Evolutionary conservation across 352 stramenopile genomes (phyloP).

Genomic region (Phytophthora crassamura): DNA sequence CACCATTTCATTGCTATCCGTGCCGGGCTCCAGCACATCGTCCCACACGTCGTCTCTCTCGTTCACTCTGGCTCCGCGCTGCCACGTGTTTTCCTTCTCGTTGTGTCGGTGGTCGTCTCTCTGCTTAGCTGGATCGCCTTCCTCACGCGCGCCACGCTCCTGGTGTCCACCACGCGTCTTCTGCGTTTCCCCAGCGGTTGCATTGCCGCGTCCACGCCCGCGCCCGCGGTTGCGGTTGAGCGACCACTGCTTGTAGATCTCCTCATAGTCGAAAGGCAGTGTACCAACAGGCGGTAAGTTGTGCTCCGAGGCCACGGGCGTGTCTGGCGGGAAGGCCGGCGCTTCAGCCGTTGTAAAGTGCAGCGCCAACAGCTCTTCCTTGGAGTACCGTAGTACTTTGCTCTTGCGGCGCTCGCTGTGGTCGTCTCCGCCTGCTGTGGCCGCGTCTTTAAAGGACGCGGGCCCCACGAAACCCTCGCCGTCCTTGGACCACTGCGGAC

Average conservation of each 20-base stretch:
- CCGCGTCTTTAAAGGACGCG: conserved; percentile 49
- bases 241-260: conserved; percentile 90
- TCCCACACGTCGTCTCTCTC: conserved; percentile 81
- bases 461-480: conserved; percentile 76
- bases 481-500: conserved; percentile 88
- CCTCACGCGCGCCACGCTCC: conserved; percentile 60
- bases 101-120: conserved; percentile 43
- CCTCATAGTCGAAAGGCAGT: conserved; percentile 87
- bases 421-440: conserved; percentile 43
- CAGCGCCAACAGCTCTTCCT: conserved; percentile 81
- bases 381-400: conserved; percentile 86
- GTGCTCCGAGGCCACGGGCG: conserved; percentile 69
- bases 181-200: conserved; percentile 27
- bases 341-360: conserved; percentile 63
- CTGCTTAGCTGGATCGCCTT: conserved; percentile 54
- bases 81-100: conserved; percentile 62
- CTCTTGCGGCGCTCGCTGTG: conserved; percentile 60
- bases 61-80: conserved; percentile 54
- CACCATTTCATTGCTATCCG: conserved; percentile 72
- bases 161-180: conserved; percentile 39
- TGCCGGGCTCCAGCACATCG: conserved; percentile 61
- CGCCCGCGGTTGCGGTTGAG: conserved; percentile 82
- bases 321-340: conserved; percentile 67
- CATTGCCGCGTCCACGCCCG: conserved; percentile 67
- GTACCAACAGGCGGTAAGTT: conserved; percentile 72